Evolutionary conservation across 108 stramenopile species (phyloP).

Genomic region (Skeletonema potamos): DNA sequence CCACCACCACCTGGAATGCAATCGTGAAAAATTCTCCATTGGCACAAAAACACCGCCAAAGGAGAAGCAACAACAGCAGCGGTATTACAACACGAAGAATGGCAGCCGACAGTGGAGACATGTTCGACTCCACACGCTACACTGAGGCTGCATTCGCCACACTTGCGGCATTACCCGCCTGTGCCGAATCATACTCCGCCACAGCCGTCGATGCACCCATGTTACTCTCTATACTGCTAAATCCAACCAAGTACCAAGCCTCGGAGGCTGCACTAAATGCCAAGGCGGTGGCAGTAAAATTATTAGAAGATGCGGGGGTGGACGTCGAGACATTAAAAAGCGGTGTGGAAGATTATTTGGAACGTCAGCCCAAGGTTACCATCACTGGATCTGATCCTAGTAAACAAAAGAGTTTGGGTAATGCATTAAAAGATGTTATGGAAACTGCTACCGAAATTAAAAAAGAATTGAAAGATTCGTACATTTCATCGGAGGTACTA

Average conservation of each 20-base stretch:
- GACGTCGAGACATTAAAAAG: constrained; percentile 50
- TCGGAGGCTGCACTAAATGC: constrained; percentile 70
- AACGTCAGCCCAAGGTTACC: constrained; percentile 62
- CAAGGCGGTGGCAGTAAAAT: constrained; percentile 61
- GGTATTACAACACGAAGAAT: not conserved
- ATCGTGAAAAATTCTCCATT: not conserved
- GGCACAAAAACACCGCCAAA: not conserved
- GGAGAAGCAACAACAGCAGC: not conserved
- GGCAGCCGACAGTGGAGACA: not conserved
- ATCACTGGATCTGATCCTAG: constrained; percentile 1
- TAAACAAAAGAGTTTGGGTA: constrained; percentile 66
- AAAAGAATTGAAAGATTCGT: constrained; percentile 69
- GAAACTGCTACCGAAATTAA: constrained; percentile 57
- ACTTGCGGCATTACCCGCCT: constrained; percentile 65
- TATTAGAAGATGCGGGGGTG: constrained; percentile 59
- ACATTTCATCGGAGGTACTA: constrained; percentile 77
- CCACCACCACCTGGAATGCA: no score
- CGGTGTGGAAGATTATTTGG: constrained; percentile 63
- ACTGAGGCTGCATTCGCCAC: constrained; percentile 82
- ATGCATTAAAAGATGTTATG: constrained; percentile 60
- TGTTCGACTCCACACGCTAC: constrained; percentile 70
- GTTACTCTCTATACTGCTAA: constrained; percentile 73
- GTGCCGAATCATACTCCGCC: constrained; percentile 67
- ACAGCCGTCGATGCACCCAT: constrained; percentile 67
- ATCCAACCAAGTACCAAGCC: constrained; percentile 71